A percentile compares a stretch with the other conserved stretches of the same genome.
phyloP scores from a whole-genome alignment of 2,329 filamentous ascomycete genomes.

The Penicillium sp. region DNA sequence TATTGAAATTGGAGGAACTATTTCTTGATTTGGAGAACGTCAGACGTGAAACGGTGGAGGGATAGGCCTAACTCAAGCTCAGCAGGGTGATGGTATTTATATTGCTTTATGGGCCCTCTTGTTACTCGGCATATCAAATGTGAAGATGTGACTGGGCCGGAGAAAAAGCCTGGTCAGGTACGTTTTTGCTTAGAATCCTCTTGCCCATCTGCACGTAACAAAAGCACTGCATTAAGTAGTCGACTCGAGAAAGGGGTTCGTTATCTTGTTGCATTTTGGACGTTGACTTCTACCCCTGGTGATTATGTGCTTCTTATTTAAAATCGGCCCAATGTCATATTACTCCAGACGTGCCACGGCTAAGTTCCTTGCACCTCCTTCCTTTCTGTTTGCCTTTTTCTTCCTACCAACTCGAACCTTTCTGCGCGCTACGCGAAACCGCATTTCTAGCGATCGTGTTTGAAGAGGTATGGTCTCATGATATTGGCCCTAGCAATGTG shows the following conservation, averaged over 20 bases:
- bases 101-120: background rate
- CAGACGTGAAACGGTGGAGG: background rate
- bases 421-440: fast-evolving
- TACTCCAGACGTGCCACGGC: background rate
- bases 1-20: background rate
- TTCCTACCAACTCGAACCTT: background rate
- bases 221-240: background rate
- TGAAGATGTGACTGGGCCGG: background rate
- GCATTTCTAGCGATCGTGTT: background rate
- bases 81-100: background rate
- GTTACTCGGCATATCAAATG: background rate
- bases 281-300: background rate
- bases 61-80: background rate
- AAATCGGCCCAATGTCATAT: background rate
- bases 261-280: background rate
- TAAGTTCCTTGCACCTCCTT: background rate
- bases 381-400: background rate
- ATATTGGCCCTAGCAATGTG: background rate
- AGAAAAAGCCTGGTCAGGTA: background rate
- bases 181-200: background rate
- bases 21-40: background rate
- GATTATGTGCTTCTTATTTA: background rate
- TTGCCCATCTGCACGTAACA: background rate
- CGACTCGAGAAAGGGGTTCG: background rate
- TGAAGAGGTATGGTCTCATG: background rate